Evolutionary conservation across 306 rosid genomes (phyloP).

Genomic region (Prunus campanulata): DNA sequence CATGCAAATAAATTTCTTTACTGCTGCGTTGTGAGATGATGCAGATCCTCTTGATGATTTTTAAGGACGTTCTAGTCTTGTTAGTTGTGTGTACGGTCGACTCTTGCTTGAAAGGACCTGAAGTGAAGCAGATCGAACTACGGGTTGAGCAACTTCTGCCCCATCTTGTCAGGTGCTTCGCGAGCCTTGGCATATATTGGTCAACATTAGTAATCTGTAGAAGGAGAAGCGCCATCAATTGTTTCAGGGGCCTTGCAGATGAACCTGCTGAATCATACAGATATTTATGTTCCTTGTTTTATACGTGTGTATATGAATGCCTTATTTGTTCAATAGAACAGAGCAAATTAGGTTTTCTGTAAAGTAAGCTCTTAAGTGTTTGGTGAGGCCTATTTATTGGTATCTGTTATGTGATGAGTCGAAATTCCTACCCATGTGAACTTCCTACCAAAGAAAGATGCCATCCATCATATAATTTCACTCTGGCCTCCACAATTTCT

Average conservation of each 20-base stretch:
- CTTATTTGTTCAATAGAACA: no score
- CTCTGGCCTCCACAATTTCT: no score
- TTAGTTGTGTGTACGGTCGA: conserved; percentile 77
- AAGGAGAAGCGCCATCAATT: conserved; percentile 13
- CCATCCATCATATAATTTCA: no score
- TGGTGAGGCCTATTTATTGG: no score
- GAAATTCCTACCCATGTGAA: no score
- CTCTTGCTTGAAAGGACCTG: conserved; percentile 63
- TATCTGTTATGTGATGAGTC: no score
- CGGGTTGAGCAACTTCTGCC: conserved; percentile 80
- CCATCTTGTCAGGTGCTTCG: conserved; percentile 52
- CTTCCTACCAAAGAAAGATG: no score
- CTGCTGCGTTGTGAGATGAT: conserved; percentile 72
- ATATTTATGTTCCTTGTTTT: not conserved
- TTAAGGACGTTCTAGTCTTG: conserved; percentile 69
- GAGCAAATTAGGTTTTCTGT: no score
- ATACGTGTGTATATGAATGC: not conserved
- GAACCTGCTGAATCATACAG: no score
- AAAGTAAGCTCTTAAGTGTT: no score
- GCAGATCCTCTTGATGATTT: conserved; percentile 64
- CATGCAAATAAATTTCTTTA: conserved; percentile 65
- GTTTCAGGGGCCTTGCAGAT: no score
- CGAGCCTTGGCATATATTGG: conserved; percentile 14
- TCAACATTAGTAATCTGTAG: conserved; percentile 47
- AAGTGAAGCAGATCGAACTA: conserved; percentile 68